These are phyloP conservation scores for Russula emetica DNA, from an alignment of 768 basidiomycete genomes.

Conservation along the genomic window DNA sequence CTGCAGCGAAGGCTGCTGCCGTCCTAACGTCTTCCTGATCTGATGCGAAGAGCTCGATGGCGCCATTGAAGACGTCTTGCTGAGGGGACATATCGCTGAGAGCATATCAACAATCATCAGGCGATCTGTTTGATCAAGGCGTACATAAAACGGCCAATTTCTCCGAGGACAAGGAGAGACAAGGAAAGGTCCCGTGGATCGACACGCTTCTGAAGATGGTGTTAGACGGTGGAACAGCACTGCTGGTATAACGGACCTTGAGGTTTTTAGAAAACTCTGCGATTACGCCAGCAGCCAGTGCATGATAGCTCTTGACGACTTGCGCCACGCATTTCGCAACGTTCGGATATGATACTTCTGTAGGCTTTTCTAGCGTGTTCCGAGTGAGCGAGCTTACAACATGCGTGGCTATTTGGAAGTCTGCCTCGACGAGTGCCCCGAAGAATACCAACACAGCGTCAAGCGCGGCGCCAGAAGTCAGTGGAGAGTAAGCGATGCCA, in stretches of 20 bases:
- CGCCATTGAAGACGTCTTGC: slow-evolving; percentile 67
- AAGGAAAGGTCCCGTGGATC: slow-evolving; percentile 68
- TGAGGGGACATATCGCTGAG: slow-evolving; percentile 85
- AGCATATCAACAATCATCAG: not conserved
- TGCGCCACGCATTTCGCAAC: slow-evolving; percentile 84
- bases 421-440: slow-evolving; percentile 73
- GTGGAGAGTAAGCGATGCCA: slow-evolving; percentile 69
- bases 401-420: slow-evolving; percentile 76
- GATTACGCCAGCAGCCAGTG: slow-evolving; percentile 76
- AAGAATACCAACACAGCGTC: slow-evolving; percentile 85
- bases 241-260: slow-evolving; percentile 47
- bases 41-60: slow-evolving; percentile 68
- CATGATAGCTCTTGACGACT: slow-evolving; percentile 66
- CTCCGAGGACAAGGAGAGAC: slow-evolving; percentile 84
- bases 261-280: slow-evolving; percentile 79
- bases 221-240: not conserved
- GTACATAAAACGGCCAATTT: slow-evolving; percentile 87
- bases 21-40: slow-evolving; percentile 84
- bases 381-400: slow-evolving; percentile 72
- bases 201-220: slow-evolving; percentile 16
- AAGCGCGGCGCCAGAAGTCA: slow-evolving; percentile 69
- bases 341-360: slow-evolving; percentile 57
- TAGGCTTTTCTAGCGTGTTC: slow-evolving; percentile 59
- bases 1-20: slow-evolving; percentile 92
- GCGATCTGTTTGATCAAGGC: slow-evolving; percentile 30